Base-by-base conservation (phyloP, 805 yeast genomes). In the Yarrowia yakushimensis region DNA sequence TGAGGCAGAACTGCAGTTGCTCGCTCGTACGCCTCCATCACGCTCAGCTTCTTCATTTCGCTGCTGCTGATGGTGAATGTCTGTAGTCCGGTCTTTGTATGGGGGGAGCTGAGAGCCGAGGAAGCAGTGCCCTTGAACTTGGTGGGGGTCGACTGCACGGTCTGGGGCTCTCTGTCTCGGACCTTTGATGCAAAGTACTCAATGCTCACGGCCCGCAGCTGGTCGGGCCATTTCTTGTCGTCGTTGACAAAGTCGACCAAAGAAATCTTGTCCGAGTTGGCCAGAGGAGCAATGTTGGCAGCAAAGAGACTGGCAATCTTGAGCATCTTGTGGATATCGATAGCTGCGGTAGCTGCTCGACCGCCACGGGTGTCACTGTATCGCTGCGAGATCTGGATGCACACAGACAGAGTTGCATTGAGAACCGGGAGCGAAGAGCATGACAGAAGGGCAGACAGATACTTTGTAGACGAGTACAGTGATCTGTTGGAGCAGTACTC, bases 401-500 rank as follows among this genome's bases (percentile, higher is more conserved):
- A 80, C 10, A 84, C 86, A 63, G 82, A 83, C 68, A 90, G 74
- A 0, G 90, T 85, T 2, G 81, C 77, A 20, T 85, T 73, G 61
- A 85, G 79, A 9, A 91, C 81, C 22, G 79, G 78, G 30, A 87
- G 73, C 9, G 87, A 82, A 15, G 85, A 84, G 15, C 86, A 79
- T 62, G 81, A 81, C 48, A 90, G 70, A 65, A 91, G 73, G 43
- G 77, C 76, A 64, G 79, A 82, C 62, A 91, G 78, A 36, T 85
- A 77, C 55, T 85, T 86, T 18, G 82, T 74, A 20, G 90, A 85
- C n/a, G 85, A 77, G 71, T 88, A 91, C 23, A 88, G 78, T 57
- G 81, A 80, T 65, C 89, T 79, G 68, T 86, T 85, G 28, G 84
- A 78, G 61, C 94, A 86, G 67, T 87, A 83, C 41, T 86, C 88